These are phyloP conservation scores for Friedmanniomyces simplex DNA, from an alignment of 495 filamentous ascomycete species.

Conservation along the genomic window DNA sequence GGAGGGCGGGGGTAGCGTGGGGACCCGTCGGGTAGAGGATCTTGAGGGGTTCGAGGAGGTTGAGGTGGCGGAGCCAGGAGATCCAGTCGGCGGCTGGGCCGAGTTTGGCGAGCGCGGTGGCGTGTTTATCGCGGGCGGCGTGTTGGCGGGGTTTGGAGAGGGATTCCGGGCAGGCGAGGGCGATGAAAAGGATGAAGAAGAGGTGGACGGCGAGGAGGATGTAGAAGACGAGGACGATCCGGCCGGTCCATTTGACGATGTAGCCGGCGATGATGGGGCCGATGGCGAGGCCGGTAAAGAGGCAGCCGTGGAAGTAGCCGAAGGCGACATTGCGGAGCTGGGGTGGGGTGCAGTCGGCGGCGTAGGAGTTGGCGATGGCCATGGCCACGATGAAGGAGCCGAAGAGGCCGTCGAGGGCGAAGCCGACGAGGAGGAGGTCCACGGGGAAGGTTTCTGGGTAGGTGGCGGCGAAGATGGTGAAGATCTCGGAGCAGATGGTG, in stretches of 20 bases:
- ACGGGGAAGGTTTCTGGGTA: constrained; percentile 61
- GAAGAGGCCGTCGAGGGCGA: constrained; percentile 65
- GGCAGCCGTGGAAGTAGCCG: constrained; percentile 74
- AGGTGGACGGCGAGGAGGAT: constrained; percentile 58
- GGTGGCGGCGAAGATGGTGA: constrained; percentile 65
- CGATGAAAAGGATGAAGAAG: constrained; percentile 57
- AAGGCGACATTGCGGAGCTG: constrained; percentile 73
- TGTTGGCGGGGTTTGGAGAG: constrained; percentile 57
- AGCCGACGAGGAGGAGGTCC: constrained; percentile 63
- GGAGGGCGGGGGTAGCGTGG: constrained; percentile 49
- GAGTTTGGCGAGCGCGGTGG: constrained; percentile 13
- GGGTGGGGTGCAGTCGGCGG: constrained; percentile 74
- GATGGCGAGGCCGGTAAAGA: constrained; percentile 76
- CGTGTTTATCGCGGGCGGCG: constrained; percentile 55
- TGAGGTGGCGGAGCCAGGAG: constrained; percentile 39
- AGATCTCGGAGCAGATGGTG: constrained; percentile 55
- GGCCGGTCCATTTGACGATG: constrained; percentile 58
- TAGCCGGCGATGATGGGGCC: constrained; percentile 73
- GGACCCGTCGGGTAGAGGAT: constrained; percentile 64
- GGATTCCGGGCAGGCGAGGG: constrained; percentile 70
- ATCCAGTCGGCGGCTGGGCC: constrained; percentile 29
- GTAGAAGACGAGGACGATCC: constrained; percentile 67
- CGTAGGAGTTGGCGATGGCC: constrained; percentile 75
- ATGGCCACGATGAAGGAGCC: constrained; percentile 79
- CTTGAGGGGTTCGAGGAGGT: constrained; percentile 62